Conservation (phyloP, 2,329 filamentous ascomycete species). For the Aspergillus novofumigatus region DNA sequence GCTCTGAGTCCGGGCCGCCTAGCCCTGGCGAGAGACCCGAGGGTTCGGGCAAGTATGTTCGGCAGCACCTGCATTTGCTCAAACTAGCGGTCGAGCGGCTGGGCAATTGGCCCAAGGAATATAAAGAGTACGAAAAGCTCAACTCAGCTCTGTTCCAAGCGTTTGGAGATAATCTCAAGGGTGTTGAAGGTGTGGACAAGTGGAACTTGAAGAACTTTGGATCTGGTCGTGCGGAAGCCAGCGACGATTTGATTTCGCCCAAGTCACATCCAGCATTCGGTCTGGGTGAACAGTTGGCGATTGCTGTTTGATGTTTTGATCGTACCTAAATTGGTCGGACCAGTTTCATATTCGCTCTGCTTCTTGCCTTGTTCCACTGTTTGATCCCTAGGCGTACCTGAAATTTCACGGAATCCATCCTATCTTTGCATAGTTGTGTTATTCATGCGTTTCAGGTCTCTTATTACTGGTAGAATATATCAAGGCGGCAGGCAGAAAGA, state of each 20-base stretch:
- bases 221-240: slow-evolving; percentile 42
- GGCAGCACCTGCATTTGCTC: slow-evolving; percentile 32
- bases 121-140: slow-evolving; percentile 44
- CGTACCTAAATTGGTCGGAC: too few relatives aligned
- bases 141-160: slow-evolving; percentile 40
- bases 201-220: slow-evolving; percentile 44
- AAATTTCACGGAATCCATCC: too few relatives aligned
- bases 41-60: slow-evolving; percentile 22
- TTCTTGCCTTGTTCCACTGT: too few relatives aligned
- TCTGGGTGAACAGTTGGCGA: slow-evolving; percentile 6
- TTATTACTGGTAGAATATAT: too few relatives aligned
- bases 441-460: too few relatives aligned
- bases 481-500: too few relatives aligned
- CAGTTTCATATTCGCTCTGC: too few relatives aligned
- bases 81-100: slow-evolving; percentile 34
- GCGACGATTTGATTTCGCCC: slow-evolving; percentile 24
- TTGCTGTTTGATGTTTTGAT: slow-evolving; percentile 2
- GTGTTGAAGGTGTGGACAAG: slow-evolving; percentile 43
- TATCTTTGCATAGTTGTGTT: too few relatives aligned
- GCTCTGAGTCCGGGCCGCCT: slow-evolving; percentile 13
- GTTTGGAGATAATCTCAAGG: slow-evolving; percentile 38
- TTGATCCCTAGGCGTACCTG: too few relatives aligned
- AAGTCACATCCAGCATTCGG: slow-evolving; percentile 4
- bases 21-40: slow-evolving; percentile 20
- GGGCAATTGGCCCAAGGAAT: slow-evolving; percentile 42